phyloP scores from a whole-genome alignment of 306 rosid genomes.

The Adenanthera pavonina region DNA sequence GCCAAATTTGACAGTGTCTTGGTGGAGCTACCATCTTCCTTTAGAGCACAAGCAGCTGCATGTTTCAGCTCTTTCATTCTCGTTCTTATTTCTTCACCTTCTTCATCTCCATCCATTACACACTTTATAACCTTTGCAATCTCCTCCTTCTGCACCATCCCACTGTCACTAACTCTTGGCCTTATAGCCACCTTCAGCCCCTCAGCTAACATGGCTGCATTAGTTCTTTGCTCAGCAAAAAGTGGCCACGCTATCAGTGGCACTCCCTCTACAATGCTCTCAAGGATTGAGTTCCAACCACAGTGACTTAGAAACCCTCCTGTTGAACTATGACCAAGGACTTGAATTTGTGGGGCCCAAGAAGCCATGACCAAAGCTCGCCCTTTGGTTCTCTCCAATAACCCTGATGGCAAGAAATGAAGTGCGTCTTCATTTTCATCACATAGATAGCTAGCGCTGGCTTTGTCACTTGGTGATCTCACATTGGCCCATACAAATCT shows the following conservation, averaged over 20 bases:
- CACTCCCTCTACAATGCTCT: background rate
- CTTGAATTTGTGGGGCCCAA: slow-evolving; percentile 30
- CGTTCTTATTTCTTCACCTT: slow-evolving; percentile 2
- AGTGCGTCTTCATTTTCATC: background rate
- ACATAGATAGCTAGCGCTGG: slow-evolving; percentile 3
- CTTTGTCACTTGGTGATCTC: slow-evolving; percentile 12
- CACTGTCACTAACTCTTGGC: slow-evolving; percentile 11
- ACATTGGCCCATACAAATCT: slow-evolving; percentile 23
- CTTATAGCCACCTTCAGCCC: slow-evolving; percentile 35
- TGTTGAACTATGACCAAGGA: slow-evolving; percentile 18
- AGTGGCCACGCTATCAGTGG: slow-evolving; percentile 34
- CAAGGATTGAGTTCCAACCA: slow-evolving; percentile 26
- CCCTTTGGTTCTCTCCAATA: slow-evolving; percentile 4
- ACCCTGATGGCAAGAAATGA: slow-evolving; percentile 14
- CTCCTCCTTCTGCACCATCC: slow-evolving; percentile 7
- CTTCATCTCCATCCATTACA: slow-evolving; percentile 6
- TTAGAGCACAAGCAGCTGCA: background rate
- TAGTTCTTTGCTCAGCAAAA: slow-evolving; percentile 15
- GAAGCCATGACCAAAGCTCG: slow-evolving; percentile 21
- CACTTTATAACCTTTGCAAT: background rate
- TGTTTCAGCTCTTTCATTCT: background rate
- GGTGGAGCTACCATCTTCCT: slow-evolving; percentile 35
- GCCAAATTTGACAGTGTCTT: slow-evolving; percentile 33
- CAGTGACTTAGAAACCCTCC: slow-evolving; percentile 32
- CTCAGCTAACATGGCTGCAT: background rate